A percentile compares a stretch with the other conserved stretches of the same genome.
Conservation (phyloP, 306 rosid genomes). For the Dryas octopetala region DNA sequence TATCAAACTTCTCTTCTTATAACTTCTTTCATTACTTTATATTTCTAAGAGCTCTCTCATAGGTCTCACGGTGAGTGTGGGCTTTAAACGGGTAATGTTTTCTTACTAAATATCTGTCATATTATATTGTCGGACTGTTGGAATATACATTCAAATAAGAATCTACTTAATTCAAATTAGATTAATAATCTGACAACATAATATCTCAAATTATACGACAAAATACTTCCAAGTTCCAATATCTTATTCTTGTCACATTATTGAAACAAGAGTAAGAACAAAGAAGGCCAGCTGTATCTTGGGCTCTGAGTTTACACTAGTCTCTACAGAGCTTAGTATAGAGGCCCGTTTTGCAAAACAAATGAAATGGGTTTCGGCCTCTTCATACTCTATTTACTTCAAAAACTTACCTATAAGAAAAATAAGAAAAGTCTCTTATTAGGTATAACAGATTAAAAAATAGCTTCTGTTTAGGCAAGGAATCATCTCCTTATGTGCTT, state of each 20-base stretch:
- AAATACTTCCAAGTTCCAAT: too few relatives aligned
- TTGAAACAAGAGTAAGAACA: background rate
- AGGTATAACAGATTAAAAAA: slow-evolving; percentile 13
- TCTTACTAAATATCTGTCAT: too few relatives aligned
- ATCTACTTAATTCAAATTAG: too few relatives aligned
- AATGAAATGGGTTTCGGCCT: background rate
- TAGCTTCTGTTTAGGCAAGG: slow-evolving; percentile 33
- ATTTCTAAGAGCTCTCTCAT: background rate
- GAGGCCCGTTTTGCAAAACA: background rate
- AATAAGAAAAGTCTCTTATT: background rate
- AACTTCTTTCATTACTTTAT: background rate
- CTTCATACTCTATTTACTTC: background rate
- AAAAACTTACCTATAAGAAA: background rate
- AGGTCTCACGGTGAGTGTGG: background rate
- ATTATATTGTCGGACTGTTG: too few relatives aligned
- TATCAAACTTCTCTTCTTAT: background rate
- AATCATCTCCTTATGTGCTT: slow-evolving; percentile 37
- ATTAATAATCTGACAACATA: too few relatives aligned
- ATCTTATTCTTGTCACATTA: background rate
- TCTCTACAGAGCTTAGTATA: background rate
- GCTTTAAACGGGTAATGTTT: too few relatives aligned
- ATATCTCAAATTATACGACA: too few relatives aligned
- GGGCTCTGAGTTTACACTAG: background rate
- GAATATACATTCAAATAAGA: too few relatives aligned
- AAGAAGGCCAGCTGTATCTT: background rate